Conservation (phyloP, 78 protist species). For the Dictyostelium brefeldianum region DNA sequence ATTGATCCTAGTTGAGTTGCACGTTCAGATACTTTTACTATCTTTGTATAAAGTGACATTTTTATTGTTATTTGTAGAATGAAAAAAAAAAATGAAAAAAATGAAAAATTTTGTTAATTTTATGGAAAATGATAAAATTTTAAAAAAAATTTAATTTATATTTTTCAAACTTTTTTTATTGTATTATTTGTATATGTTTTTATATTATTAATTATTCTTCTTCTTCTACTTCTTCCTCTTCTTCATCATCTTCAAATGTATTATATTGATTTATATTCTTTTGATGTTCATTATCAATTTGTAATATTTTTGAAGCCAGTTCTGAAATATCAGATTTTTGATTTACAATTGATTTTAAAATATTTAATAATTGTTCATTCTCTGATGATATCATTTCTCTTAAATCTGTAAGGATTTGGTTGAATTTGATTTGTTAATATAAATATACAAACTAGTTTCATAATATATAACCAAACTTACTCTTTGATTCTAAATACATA, state of each 20-base stretch:
- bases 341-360: not conserved
- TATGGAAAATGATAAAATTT: not conserved
- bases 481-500: conserved; percentile 26
- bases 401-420: conserved; percentile 16
- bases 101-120: too few relatives aligned
- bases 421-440: not conserved
- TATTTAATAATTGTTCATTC: conserved; percentile 4
- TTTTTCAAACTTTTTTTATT: not conserved
- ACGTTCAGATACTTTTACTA: conserved; percentile 60
- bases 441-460: not conserved
- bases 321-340: not conserved
- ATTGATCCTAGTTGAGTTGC: conserved; percentile 64
- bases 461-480: not conserved
- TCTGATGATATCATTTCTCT: conserved; percentile 37
- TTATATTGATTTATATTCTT: not conserved
- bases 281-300: conserved; percentile 22
- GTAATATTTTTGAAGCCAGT: conserved; percentile 7
- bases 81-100: not conserved
- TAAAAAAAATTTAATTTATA: not conserved
- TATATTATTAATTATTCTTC: not conserved
- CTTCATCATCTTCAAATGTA: not conserved
- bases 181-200: not conserved
- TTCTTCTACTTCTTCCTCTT: conserved; percentile 11
- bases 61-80: too few relatives aligned
- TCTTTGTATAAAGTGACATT: conserved; percentile 37